Conservation (phyloP, 2,329 filamentous ascomycete genomes). For the Tolypocladium amazonense region DNA sequence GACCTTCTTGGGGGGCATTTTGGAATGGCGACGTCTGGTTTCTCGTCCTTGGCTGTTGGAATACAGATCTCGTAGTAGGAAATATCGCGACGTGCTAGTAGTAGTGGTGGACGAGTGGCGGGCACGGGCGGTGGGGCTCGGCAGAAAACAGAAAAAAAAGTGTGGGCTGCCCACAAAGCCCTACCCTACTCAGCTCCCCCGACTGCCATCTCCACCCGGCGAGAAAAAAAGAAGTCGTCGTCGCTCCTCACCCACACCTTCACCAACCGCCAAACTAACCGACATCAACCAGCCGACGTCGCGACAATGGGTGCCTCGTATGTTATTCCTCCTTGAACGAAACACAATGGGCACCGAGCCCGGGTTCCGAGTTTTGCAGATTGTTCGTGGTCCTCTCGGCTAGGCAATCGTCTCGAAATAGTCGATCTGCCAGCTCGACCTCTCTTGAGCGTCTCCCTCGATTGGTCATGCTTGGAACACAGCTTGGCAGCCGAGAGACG, state of each 20-base stretch:
- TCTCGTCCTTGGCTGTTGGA: conserved; percentile 23
- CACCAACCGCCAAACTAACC: conserved; percentile 27
- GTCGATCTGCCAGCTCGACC: conserved; percentile 63
- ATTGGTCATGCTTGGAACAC: conserved; percentile 32
- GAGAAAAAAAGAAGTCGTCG: conserved; percentile 8
- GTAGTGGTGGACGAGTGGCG: conserved; percentile 14
- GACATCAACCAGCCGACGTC: conserved; percentile 25
- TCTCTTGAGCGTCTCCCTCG: conserved; percentile 55
- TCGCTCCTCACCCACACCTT: conserved; percentile 7
- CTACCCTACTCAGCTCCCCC: conserved; percentile 18
- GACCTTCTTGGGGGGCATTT: conserved; percentile 92
- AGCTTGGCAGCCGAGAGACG: conserved; percentile 47
- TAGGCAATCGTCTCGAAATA: conserved; percentile 39
- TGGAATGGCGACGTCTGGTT: conserved; percentile 34
- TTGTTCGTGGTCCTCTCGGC: conserved; percentile 79
- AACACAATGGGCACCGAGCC: conserved; percentile 25
- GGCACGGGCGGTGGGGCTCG: conserved; percentile 22
- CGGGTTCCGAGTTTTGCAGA: conserved; percentile 47
- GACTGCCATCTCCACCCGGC: background rate
- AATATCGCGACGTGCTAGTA: conserved; percentile 12
- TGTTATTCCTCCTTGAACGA: conserved; percentile 30
- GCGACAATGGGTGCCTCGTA: conserved; percentile 43
- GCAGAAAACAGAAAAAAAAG: conserved; percentile 20
- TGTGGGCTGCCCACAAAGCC: conserved; percentile 17
- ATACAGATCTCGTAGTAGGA: conserved; percentile 15